Base-by-base conservation (phyloP, 2,329 filamentous ascomycete species). In the Microsporum canis region DNA sequence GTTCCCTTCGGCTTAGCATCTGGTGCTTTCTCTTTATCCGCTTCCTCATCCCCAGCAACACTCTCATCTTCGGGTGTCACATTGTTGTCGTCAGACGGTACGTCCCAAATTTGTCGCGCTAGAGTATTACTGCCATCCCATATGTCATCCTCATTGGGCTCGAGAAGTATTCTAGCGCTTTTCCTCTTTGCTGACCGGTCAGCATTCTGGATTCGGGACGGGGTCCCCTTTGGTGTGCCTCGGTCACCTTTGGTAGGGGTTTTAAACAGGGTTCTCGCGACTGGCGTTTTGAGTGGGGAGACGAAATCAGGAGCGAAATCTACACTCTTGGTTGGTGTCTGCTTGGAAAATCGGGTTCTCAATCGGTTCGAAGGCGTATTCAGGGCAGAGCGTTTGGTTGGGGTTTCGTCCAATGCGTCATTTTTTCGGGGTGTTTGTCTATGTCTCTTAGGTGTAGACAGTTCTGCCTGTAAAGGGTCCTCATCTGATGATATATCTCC, bases 121-220 rank as follows among this genome's bases (percentile, higher is more conserved):
- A 94, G 77, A 4, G 79, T 80, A 58, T 88, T 84, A 3, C 86
- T 86, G 12, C 84, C 87, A 55, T 83, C 83, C 67, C 88, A 76
- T 14, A 74, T 73, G 36, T 78, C 78, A 57, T 82, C 88, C 33
- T 90, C 87, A 55, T 91, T 84, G 49, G 85, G 85, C 69, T 91
- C 85, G 41, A 95, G 86, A 58, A 96, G 76, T 2, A 84, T 83
- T 58, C 85, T 81, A 27, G 88, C 88, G 71, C 89, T 95, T 78
- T 96, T 96, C 69, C 86, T 86, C 68, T 88, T 84, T 1, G 91
- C 92, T 3, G 91, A 96, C 57, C 88, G 85, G 74, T 96, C 90
- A 23, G 88, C 88, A 65, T 89, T 88, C 64, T 81, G 83, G 47
- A 82, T 79, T 66, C 84, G 81, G 41, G 83, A 82, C 0, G 88